These are phyloP conservation scores for Fusarium stilboides DNA, from an alignment of 2,329 filamentous ascomycete species.

Conservation along the genomic window DNA sequence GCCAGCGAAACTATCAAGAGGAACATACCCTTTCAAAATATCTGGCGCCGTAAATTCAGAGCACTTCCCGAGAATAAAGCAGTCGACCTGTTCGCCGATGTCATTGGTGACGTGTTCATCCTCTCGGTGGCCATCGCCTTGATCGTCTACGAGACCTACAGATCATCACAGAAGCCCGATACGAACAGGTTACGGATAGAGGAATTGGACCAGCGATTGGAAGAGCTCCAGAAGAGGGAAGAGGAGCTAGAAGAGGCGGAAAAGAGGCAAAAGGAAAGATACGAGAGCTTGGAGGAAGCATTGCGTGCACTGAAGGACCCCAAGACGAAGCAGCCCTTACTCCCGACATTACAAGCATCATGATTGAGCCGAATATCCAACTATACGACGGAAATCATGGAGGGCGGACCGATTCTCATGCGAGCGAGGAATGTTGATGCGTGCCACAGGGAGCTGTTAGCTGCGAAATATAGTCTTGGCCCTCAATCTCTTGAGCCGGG, in stretches of 20 bases:
- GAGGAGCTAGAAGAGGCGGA: constrained; percentile 64
- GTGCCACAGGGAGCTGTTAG: background rate
- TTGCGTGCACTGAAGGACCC: constrained; percentile 67
- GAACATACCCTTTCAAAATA: constrained; percentile 60
- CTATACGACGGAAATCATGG: background rate
- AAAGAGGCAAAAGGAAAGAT: constrained; percentile 63
- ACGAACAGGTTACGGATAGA: constrained; percentile 68
- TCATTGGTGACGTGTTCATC: constrained; percentile 75
- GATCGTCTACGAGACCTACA: constrained; percentile 75
- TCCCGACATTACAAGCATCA: constrained; percentile 57
- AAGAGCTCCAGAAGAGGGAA: constrained; percentile 65
- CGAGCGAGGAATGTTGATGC: background rate
- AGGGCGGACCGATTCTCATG: background rate
- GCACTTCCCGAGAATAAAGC: constrained; percentile 75
- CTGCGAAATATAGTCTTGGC: constrained; percentile 9
- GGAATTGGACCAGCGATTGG: constrained; percentile 64
- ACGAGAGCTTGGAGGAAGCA: constrained; percentile 69
- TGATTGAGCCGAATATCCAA: constrained; percentile 2
- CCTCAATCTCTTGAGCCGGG: background rate
- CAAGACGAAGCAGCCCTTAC: constrained; percentile 69
- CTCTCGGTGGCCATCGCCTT: constrained; percentile 70
- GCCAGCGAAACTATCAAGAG: constrained; percentile 49
- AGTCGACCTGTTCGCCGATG: constrained; percentile 77
- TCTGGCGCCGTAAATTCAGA: constrained; percentile 75
- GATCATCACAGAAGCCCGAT: constrained; percentile 73